These are phyloP conservation scores for Cucumis sativus DNA, from an alignment of 306 rosid species.

Conservation along the genomic window DNA sequence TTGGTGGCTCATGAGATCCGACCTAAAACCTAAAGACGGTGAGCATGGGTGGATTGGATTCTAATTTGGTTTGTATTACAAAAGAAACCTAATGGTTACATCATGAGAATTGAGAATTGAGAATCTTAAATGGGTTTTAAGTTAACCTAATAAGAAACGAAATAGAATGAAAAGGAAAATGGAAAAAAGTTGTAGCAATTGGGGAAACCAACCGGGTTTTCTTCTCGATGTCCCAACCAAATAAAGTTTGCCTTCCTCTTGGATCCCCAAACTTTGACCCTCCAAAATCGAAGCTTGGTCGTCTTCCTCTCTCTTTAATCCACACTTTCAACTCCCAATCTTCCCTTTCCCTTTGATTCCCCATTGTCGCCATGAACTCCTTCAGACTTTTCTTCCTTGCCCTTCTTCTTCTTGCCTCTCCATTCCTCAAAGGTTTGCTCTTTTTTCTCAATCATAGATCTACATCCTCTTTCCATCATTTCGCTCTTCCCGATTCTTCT, in stretches of 20 bases:
- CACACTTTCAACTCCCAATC: background rate
- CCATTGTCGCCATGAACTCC: constrained; percentile 15
- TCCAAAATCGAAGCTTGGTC: background rate
- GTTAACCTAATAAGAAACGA: too few relatives aligned
- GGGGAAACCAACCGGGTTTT: background rate
- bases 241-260: background rate
- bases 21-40: too few relatives aligned
- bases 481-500: background rate
- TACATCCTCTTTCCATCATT: constrained; percentile 21
- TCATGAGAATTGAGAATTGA: too few relatives aligned
- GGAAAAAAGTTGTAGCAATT: background rate
- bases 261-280: constrained; percentile 2
- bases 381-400: constrained; percentile 48
- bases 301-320: background rate
- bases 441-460: constrained; percentile 30
- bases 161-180: background rate
- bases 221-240: background rate
- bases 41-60: too few relatives aligned
- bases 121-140: too few relatives aligned
- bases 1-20: too few relatives aligned
- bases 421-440: constrained; percentile 53
- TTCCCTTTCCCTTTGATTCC: background rate
- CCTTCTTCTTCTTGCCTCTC: constrained; percentile 57
- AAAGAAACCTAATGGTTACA: too few relatives aligned
- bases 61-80: too few relatives aligned